A percentile compares a stretch with the other conserved stretches of the same genome.
These are phyloP conservation scores for Monilinia polystroma DNA, from an alignment of 2,329 filamentous ascomycete genomes.

Conservation along the genomic window DNA sequence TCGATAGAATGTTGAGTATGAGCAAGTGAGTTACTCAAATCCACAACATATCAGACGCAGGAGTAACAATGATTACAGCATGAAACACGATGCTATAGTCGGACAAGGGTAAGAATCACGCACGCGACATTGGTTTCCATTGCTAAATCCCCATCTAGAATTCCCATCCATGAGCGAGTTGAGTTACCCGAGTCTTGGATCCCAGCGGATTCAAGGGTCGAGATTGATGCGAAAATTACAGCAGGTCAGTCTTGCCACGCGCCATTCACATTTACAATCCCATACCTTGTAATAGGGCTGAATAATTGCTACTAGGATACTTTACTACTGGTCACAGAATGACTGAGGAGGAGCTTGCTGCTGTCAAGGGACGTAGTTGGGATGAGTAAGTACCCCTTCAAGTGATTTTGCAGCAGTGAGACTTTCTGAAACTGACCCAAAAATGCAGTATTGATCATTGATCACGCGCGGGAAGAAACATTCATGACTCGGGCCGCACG, in stretches of 20 bases:
- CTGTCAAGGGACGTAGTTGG: slow-evolving; percentile 88
- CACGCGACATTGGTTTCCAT: slow-evolving; percentile 16
- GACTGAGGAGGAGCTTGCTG: slow-evolving; percentile 79
- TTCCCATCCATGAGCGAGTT: slow-evolving; percentile 84
- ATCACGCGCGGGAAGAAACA: slow-evolving; percentile 33
- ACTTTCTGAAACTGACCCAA: slow-evolving; percentile 37
- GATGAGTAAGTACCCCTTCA: slow-evolving; percentile 61
- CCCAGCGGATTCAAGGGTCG: slow-evolving; percentile 90
- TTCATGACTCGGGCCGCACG: slow-evolving; percentile 26
- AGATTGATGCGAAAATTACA: slow-evolving; percentile 98
- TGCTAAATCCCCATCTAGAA: slow-evolving; percentile 47
- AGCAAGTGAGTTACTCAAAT: slow-evolving; percentile 58
- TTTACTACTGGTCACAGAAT: slow-evolving; percentile 89
- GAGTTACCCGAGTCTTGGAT: slow-evolving; percentile 94
- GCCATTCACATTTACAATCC: slow-evolving; percentile 6
- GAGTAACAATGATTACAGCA: slow-evolving; percentile 49
- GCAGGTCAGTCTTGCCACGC: slow-evolving; percentile 58
- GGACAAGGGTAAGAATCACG: slow-evolving; percentile 61
- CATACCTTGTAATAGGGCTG: slow-evolving; percentile 36
- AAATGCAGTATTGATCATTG: slow-evolving; percentile 39
- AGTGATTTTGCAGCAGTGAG: slow-evolving; percentile 25
- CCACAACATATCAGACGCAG: slow-evolving; percentile 26
- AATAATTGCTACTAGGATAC: slow-evolving; percentile 51
- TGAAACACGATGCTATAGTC: slow-evolving; percentile 90
- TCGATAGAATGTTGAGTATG: slow-evolving; percentile 98